Evolutionary conservation across 192 early-diverging fungal genomes (phyloP), one percentile per base, ranked within the genome.

Genomic region (Radiomyces spectabilis): DNA sequence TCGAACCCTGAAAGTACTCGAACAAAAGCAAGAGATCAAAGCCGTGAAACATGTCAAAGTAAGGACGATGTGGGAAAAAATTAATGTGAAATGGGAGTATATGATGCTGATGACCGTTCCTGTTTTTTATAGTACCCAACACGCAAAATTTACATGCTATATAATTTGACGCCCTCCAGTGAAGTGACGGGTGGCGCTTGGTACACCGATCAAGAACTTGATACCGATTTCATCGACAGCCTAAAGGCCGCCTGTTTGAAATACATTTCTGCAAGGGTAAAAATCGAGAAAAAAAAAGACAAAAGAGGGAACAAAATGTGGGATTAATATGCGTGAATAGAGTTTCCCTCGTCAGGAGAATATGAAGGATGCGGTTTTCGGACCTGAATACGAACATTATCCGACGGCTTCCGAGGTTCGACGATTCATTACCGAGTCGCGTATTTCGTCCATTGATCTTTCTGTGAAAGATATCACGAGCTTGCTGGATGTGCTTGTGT

Each of bases 121-220:
- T 37, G 21, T 35, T 30, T 26, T 33, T 27, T 45, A 39, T 55
- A 86, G 82, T 79, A 80, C 61, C 89, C 92, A 5, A 91, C 86
- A 7, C 82, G 85, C 48, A 95, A 93, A 49, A 73, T 92, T 18
- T 95, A 94, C 55, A 94, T 98, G 88, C 74, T 96, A 8, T 83
- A 74, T 53, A 82, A 92, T 40, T 44, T 93, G 18, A 78, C 79
- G 4, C 93, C 93, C 4, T 91, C 88, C 5, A 75, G 76, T 18
- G 93, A 95, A 42, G 74, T 96, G 22, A 94, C 93, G 12, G 94
- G 94, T 54, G 91, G 93, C 8, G 80, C 87, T 7, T 98, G 88
- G 87, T 98, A 89, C 63, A 92, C 88, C 5, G 92, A 94, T 73
- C 84, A 93, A 48, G 89, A 91, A 55, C 71, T 96, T 59, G 93